Percentiles rank a stretch among this genome's conserved stretches.
These are phyloP conservation scores for Phytopythium aichiense DNA, from an alignment of 352 stramenopile species.

Conservation along the genomic window DNA sequence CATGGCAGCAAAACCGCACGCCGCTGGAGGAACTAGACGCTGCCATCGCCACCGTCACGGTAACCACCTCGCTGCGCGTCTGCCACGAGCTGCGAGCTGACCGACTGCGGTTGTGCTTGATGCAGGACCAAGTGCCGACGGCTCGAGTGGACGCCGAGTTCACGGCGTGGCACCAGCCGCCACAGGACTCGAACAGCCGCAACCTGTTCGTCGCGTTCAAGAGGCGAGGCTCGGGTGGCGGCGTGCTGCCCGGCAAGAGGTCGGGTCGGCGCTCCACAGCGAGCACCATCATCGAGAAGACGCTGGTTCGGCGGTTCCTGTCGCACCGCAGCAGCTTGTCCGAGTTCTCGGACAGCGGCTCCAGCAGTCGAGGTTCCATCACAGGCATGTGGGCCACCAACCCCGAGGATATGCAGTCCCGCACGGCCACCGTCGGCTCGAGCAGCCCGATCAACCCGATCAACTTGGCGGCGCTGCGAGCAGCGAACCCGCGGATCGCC, in stretches of 20 bases:
- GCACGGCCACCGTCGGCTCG: not conserved
- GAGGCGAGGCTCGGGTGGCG: not conserved
- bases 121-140: constrained; percentile 2
- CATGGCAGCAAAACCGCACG: constrained; percentile 53
- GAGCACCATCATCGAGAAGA: not conserved
- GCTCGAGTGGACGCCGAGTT: constrained; percentile 3
- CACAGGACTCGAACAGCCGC: not conserved
- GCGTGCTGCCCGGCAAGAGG: not conserved
- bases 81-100: not conserved
- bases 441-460: constrained; percentile 2
- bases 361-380: not conserved
- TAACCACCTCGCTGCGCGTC: constrained; percentile 6
- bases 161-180: constrained; percentile 6
- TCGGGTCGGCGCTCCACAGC: not conserved
- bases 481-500: not conserved
- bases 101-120: not conserved
- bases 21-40: constrained; percentile 59
- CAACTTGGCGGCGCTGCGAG: constrained; percentile 7
- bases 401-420: not conserved
- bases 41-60: constrained; percentile 19
- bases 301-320: constrained; percentile 3
- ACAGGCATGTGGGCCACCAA: constrained; percentile 12
- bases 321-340: constrained; percentile 5
- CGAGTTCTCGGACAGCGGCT: constrained; percentile 2
- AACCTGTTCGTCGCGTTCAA: not conserved